phyloP scores from a whole-genome alignment of 805 yeast species.

The Metschnikowia koreensis region DNA sequence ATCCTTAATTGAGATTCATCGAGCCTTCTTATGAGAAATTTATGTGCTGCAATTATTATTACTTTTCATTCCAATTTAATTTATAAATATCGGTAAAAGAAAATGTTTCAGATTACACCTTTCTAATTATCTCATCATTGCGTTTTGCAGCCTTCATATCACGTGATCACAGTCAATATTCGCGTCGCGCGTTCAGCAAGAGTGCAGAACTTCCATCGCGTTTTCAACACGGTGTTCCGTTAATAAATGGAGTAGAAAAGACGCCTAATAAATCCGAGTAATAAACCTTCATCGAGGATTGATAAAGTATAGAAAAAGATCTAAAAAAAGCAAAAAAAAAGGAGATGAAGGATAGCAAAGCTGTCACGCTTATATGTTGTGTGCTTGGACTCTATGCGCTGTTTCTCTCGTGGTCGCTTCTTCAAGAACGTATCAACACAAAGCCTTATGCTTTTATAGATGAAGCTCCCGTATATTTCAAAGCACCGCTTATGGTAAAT shows the following conservation, averaged over 20 bases:
- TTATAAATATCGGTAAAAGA: too few relatives aligned
- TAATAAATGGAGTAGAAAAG: neutral
- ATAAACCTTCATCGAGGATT: neutral
- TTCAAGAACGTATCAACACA: constrained; percentile 85
- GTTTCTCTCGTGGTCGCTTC: constrained; percentile 86
- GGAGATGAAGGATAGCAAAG: constrained; percentile 8
- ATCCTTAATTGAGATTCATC: too few relatives aligned
- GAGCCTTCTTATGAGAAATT: too few relatives aligned
- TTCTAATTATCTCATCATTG: too few relatives aligned
- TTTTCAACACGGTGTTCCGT: neutral
- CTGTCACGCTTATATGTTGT: constrained; percentile 29
- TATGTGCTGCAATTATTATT: too few relatives aligned
- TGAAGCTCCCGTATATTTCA: constrained; percentile 47
- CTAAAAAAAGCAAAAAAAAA: neutral
- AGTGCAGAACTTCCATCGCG: neutral
- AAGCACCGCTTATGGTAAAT: constrained; percentile 78
- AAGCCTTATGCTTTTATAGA: constrained; percentile 61
- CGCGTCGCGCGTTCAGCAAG: neutral
- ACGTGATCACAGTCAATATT: neutral
- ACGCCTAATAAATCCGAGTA: neutral
- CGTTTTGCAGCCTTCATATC: neutral
- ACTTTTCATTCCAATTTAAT: too few relatives aligned
- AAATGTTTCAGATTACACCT: too few relatives aligned
- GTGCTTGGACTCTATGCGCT: constrained; percentile 76
- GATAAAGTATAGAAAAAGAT: neutral